Evolutionary conservation across 2,329 filamentous ascomycete genomes (phyloP).

Genomic region (Ceratocystis colombiana): DNA sequence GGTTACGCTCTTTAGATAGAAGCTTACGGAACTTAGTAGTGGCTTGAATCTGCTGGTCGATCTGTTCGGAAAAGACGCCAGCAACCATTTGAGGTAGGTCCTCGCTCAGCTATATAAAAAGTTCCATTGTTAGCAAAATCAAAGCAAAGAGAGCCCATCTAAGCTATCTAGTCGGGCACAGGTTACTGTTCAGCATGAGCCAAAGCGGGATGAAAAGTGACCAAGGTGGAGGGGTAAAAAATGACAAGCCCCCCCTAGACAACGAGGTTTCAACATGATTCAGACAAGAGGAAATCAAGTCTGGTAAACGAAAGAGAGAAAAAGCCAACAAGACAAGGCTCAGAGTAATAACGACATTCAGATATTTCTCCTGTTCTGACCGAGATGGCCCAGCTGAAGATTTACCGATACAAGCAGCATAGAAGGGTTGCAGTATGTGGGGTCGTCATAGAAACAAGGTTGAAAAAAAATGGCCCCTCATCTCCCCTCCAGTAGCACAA

Average conservation of each 20-base stretch:
- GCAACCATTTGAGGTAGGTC: conserved; percentile 97
- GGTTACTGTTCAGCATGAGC: not conserved
- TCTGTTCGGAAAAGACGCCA: conserved; percentile 97
- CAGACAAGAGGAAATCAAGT: not conserved
- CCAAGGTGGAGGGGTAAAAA: conserved; percentile 20
- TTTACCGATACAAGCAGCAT: not conserved
- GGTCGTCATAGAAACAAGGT: conserved; percentile 26
- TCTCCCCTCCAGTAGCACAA: conserved; percentile 16
- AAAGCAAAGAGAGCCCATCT: not conserved
- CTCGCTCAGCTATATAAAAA: conserved; percentile 65
- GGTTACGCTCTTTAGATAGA: conserved; percentile 96
- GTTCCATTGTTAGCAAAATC: not conserved
- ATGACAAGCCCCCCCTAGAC: conserved; percentile 20
- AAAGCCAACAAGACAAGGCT: not conserved
- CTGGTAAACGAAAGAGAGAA: not conserved
- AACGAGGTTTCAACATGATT: not conserved
- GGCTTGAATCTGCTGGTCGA: conserved; percentile 92
- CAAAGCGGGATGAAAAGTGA: not conserved
- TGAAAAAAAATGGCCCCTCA: conserved; percentile 23
- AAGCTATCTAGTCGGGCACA: not conserved
- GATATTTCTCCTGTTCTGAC: not conserved
- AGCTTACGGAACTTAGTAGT: conserved; percentile 98
- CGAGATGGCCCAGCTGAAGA: not conserved
- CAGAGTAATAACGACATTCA: not conserved
- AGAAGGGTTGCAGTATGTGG: conserved; percentile 11